Conservation (phyloP, 2,329 filamentous ascomycete species). For the Calonectria ilicicola region DNA sequence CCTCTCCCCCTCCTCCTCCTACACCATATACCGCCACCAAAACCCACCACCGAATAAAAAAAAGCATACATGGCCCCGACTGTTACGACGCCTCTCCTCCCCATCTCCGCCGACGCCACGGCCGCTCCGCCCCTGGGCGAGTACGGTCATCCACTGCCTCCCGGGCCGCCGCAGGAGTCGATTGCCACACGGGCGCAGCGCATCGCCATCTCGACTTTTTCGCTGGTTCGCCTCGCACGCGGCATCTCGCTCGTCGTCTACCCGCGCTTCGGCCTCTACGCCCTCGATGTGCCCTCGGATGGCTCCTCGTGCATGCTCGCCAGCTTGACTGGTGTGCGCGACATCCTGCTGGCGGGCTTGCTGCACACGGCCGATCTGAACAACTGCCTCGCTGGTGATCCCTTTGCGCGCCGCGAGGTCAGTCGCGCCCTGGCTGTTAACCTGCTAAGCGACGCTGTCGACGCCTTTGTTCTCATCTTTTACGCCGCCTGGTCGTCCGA, state of each 20-base stretch:
- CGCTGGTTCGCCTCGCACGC: slow-evolving; percentile 42
- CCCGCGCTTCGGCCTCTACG: slow-evolving; percentile 44
- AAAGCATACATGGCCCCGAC: slow-evolving; percentile 32
- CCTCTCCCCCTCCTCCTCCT: not conserved
- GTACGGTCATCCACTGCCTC: not conserved
- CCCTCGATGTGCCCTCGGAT: slow-evolving; percentile 44
- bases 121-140: slow-evolving; percentile 25
- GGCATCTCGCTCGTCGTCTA: slow-evolving; percentile 44
- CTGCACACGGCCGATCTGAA: slow-evolving; percentile 41
- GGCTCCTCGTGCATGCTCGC: slow-evolving; percentile 45
- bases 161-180: slow-evolving; percentile 12
- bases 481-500: slow-evolving; percentile 46
- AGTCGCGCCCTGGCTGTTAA: slow-evolving; percentile 46
- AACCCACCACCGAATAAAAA: not conserved
- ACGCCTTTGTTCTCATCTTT: slow-evolving; percentile 50
- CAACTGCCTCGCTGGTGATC: slow-evolving; percentile 20
- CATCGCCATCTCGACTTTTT: slow-evolving; percentile 39
- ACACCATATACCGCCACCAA: not conserved
- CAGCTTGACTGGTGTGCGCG: slow-evolving; percentile 47
- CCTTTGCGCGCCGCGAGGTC: slow-evolving; percentile 39
- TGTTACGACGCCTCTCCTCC: slow-evolving; percentile 39
- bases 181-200: slow-evolving; percentile 35
- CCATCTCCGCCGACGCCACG: slow-evolving; percentile 39
- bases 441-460: slow-evolving; percentile 48
- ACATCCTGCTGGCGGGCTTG: slow-evolving; percentile 46